These are phyloP conservation scores for Solanum appendiculatum DNA, from an alignment of 257 asterid genomes.

Conservation along the genomic window DNA sequence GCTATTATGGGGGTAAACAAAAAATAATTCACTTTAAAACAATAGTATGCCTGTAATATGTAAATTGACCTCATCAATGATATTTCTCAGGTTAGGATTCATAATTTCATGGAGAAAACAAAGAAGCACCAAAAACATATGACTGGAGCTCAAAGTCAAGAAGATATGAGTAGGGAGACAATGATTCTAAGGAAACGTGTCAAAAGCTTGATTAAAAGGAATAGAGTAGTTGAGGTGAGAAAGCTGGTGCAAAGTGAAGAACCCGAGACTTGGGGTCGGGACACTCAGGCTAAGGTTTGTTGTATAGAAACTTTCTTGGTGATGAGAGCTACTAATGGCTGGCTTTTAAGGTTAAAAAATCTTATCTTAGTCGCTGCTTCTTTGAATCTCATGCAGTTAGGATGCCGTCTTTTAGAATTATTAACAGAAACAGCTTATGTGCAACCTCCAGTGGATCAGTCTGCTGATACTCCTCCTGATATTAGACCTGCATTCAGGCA, in stretches of 20 bases:
- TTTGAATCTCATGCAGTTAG: constrained; percentile 58
- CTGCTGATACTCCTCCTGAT: constrained; percentile 83
- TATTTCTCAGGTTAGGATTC: constrained; percentile 62
- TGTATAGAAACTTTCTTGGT: not conserved
- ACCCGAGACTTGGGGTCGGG: constrained; percentile 69
- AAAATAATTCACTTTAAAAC: not conserved
- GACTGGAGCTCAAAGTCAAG: constrained; percentile 31
- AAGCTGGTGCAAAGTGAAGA: constrained; percentile 74
- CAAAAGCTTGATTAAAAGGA: constrained; percentile 54
- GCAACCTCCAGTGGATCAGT: constrained; percentile 63
- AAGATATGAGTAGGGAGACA: constrained; percentile 38
- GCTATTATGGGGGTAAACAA: not conserved
- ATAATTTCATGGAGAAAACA: constrained; percentile 69
- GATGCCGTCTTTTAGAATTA: constrained; percentile 80
- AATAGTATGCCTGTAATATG: not conserved
- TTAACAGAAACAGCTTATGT: constrained; percentile 81
- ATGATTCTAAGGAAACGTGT: constrained; percentile 57
- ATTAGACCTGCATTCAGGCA: constrained; percentile 96
- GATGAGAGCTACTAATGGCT: not conserved
- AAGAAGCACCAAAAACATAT: constrained; percentile 29
- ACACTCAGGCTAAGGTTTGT: constrained; percentile 81
- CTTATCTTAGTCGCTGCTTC: not conserved
- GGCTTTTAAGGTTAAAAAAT: not conserved
- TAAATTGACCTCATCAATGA: not conserved
- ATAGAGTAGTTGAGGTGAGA: constrained; percentile 56